Percentiles rank a stretch among this genome's conserved stretches.
Conservation (phyloP, 495 filamentous ascomycete genomes). For the Xylaria castorea region DNA sequence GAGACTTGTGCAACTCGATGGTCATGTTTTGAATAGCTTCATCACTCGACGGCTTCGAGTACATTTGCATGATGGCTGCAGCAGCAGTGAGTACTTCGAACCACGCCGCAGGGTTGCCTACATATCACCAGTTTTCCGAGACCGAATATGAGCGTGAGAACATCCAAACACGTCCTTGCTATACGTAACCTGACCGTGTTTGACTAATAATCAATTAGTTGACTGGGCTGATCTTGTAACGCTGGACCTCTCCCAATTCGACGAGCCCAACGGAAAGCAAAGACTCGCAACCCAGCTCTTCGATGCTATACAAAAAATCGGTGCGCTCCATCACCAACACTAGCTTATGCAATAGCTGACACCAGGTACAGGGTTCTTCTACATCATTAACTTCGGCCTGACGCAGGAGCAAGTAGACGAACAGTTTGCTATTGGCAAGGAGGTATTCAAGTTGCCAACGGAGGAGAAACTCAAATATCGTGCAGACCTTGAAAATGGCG, state of each 20-base stretch:
- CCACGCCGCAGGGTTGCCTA: slow-evolving; percentile 36
- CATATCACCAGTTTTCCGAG: slow-evolving; percentile 47
- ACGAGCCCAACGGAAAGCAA: slow-evolving; percentile 61
- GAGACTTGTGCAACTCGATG: not conserved
- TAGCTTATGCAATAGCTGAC: not conserved
- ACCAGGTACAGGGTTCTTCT: slow-evolving; percentile 55
- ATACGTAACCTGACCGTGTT: slow-evolving; percentile 8
- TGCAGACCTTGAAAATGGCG: slow-evolving; percentile 41
- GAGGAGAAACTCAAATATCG: slow-evolving; percentile 53
- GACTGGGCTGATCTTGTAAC: slow-evolving; percentile 65
- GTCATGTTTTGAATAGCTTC: not conserved
- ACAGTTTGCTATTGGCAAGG: slow-evolving; percentile 65
- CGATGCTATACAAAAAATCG: slow-evolving; percentile 63
- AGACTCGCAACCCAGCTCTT: slow-evolving; percentile 61
- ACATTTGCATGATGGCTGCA: slow-evolving; percentile 33
- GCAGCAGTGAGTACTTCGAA: slow-evolving; percentile 31
- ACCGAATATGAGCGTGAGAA: slow-evolving; percentile 47
- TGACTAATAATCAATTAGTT: slow-evolving; percentile 37
- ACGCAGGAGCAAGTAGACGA: slow-evolving; percentile 64
- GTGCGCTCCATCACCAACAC: slow-evolving; percentile 36
- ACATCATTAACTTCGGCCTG: slow-evolving; percentile 65
- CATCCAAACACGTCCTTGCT: not conserved
- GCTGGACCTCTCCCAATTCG: slow-evolving; percentile 62
- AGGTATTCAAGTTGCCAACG: slow-evolving; percentile 60
- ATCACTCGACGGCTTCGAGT: not conserved